phyloP scores from a whole-genome alignment of 108 stramenopile genomes.

The Pseudonitzschia delicatissima region DNA sequence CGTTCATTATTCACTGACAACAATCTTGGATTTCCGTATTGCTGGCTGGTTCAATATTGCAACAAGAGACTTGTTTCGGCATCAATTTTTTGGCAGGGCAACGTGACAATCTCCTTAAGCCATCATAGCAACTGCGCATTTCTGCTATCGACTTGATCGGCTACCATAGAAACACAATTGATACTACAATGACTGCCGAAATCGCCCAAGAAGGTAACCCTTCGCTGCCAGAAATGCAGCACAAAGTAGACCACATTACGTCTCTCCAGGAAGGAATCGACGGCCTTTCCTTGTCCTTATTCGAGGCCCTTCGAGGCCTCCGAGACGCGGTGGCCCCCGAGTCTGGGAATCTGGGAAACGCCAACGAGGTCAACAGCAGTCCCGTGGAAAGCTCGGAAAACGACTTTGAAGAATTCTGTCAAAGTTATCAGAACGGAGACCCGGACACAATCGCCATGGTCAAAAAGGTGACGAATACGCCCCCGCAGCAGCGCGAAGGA shows the following conservation, averaged over 20 bases:
- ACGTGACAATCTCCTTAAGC: no score
- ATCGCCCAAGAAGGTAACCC: no score
- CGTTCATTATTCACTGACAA: no score
- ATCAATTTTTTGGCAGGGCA: no score
- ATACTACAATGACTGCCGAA: no score
- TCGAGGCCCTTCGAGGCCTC: constrained; percentile 82
- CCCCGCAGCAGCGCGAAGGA: constrained; percentile 55
- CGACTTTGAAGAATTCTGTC: constrained; percentile 63
- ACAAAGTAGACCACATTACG: constrained; percentile 76
- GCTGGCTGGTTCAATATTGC: no score
- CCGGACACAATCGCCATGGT: constrained; percentile 36
- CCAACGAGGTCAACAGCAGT: constrained; percentile 24
- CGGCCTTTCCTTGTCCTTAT: constrained; percentile 78
- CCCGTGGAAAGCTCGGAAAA: constrained; percentile 20
- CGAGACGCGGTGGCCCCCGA: constrained; percentile 83
- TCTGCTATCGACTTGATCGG: no score
- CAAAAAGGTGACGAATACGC: constrained; percentile 8
- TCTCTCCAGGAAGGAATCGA: constrained; percentile 80
- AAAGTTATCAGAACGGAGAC: constrained; percentile 43
- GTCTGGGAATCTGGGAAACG: constrained; percentile 49
- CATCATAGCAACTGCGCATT: no score
- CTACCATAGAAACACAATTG: no score
- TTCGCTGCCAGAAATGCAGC: neutral
- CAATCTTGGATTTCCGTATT: no score
- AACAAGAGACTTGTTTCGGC: no score